Conservation (phyloP, 1,284 basidiomycete genomes). For the Naganishia albida region DNA sequence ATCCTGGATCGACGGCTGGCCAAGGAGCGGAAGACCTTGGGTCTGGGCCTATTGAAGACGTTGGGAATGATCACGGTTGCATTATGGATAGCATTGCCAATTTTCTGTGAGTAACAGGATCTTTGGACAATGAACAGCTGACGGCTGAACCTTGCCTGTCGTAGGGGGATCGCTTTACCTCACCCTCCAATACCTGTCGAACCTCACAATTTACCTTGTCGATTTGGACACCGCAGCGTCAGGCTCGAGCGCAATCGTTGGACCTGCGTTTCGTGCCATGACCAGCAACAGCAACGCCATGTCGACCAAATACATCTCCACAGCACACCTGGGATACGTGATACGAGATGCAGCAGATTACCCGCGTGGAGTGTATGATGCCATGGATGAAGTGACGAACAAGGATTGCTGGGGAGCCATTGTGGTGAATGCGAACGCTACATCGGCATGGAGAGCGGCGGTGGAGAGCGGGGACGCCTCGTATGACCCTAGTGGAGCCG, state of each 20-base stretch:
- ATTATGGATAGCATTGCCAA: slow-evolving; percentile 45
- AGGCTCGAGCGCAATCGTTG: slow-evolving; percentile 17
- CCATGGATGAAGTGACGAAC: slow-evolving; percentile 39
- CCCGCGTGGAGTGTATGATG: slow-evolving; percentile 39
- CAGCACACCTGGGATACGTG: slow-evolving; percentile 41
- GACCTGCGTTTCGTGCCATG: slow-evolving; percentile 19
- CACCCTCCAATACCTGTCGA: slow-evolving; percentile 37
- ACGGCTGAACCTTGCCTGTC: slow-evolving; percentile 37
- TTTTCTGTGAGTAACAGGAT: slow-evolving; percentile 46
- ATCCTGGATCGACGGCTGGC: slow-evolving; percentile 5
- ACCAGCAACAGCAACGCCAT: slow-evolving; percentile 20
- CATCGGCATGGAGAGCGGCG: slow-evolving; percentile 37
- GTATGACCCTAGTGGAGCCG: slow-evolving; percentile 46
- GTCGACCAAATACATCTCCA: slow-evolving; percentile 30
- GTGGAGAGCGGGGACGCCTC: slow-evolving; percentile 41
- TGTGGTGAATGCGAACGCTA: slow-evolving; percentile 39
- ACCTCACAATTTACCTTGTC: slow-evolving; percentile 41
- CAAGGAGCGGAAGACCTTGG: slow-evolving; percentile 28
- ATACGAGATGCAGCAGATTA: slow-evolving; percentile 39
- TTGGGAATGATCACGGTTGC: slow-evolving; percentile 39
- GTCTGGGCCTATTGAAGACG: slow-evolving; percentile 8
- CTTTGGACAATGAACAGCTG: slow-evolving; percentile 34
- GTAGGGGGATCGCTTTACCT: slow-evolving; percentile 45
- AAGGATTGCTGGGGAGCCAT: slow-evolving; percentile 38
- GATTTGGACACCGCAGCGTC: slow-evolving; percentile 39